Evolutionary conservation across 805 yeast genomes (phyloP), one percentile per base, ranked within the genome.

Genomic region (Metschnikowia gruessii): DNA sequence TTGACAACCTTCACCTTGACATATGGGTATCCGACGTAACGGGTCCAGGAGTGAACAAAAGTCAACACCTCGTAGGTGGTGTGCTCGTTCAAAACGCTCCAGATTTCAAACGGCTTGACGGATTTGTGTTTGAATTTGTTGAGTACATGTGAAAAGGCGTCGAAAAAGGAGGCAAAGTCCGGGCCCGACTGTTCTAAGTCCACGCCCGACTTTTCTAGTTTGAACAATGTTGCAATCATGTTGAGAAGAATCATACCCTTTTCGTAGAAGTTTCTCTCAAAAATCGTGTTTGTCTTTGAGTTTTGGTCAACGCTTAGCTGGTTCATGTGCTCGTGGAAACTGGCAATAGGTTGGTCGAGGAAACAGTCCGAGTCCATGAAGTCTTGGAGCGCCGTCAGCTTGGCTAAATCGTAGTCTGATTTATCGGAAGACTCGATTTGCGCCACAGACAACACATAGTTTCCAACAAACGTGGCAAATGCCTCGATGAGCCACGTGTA

Each of bases 401-500:
- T 55, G 12, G 43, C 46, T 22, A 48, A 41, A 9, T 45, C 49
- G 40, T 51, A 58, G 7, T 49, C 48, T 7, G 45, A 44, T 4
- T 37, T 31, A 28, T 59, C 61, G 3, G 48, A 31, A 4, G 35
- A 17, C 24, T 50, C 58, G 7, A 54, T 22, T 13, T 30, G 37
- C 3, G 53, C 53, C 4, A 50, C 26, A 4, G 49, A 37, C 13
- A 82, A 57, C 0, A 79, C 55, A 42, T 69, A 69, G 53, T 75
- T 74, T 0, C 90, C 87, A 53, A 81, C 69, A 73, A 82, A 83
- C 0, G 94, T 85, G 0, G 95, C 94, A 65, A 86, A 83, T 2
- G 87, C 69, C 65, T 87, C 95, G 56, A 85, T 84, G 46, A 87
- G 66, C 91, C 94, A 85, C 32, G 86, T 65, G 56, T 77, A 72